Percentiles rank a stretch among this genome's conserved stretches.
Conservation (phyloP, 768 basidiomycete genomes). For the Suillus subaureus region DNA sequence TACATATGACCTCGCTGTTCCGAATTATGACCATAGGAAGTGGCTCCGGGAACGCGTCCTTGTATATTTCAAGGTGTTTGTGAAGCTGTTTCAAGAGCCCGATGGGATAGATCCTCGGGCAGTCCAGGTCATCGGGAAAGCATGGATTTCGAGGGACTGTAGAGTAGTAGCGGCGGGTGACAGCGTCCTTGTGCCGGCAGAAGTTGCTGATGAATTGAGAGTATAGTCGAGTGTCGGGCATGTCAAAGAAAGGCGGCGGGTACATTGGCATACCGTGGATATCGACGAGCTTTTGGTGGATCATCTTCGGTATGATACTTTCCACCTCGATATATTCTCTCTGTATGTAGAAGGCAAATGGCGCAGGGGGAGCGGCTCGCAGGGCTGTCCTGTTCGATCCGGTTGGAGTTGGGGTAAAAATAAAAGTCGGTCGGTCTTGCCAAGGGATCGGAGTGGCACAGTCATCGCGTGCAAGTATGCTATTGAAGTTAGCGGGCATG, state of each 20-base stretch:
- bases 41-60: constrained; percentile 20
- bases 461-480: not conserved
- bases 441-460: not conserved
- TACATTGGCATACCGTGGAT: not conserved
- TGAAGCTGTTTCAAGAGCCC: constrained; percentile 16
- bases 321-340: not conserved
- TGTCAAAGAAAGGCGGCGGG: not conserved
- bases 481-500: not conserved
- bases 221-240: not conserved
- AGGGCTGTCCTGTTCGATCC: not conserved
- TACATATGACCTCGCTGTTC: constrained; percentile 16
- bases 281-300: not conserved
- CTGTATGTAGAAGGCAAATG: constrained; percentile 31
- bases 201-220: not conserved
- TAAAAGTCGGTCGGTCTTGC: not conserved
- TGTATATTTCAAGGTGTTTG: constrained; percentile 8
- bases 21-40: constrained; percentile 26
- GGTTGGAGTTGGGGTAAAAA: not conserved
- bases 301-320: not conserved
- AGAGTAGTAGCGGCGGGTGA: not conserved
- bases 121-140: not conserved
- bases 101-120: constrained; percentile 16
- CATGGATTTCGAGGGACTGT: not conserved
- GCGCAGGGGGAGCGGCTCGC: not conserved
- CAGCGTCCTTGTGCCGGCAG: not conserved